These are phyloP conservation scores for Carex pumila DNA, from an alignment of 176 grass and related monocot species.

Conservation along the genomic window DNA sequence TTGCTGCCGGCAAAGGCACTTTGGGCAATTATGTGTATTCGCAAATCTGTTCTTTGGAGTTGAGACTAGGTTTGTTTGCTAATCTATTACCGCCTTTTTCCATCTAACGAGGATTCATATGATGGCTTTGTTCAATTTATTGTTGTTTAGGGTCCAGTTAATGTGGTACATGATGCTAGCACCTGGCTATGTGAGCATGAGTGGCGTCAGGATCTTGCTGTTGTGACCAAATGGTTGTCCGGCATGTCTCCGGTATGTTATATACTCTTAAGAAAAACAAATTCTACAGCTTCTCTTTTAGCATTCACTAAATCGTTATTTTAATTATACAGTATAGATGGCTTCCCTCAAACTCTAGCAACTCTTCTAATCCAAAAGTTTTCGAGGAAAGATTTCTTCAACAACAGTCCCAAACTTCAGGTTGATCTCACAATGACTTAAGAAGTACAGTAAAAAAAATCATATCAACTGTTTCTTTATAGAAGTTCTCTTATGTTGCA, in stretches of 20 bases:
- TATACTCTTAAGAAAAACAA: background rate
- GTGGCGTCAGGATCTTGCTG: conserved; percentile 96
- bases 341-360: conserved; percentile 69
- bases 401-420: conserved; percentile 79
- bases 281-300: background rate
- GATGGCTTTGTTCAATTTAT: background rate
- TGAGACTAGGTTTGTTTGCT: background rate
- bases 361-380: conserved; percentile 44
- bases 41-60: background rate
- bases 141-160: conserved; percentile 63
- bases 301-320: conserved; percentile 31
- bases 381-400: conserved; percentile 88
- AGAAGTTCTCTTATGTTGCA: conserved; percentile 36
- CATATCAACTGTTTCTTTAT: conserved; percentile 9
- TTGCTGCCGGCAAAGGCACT: background rate
- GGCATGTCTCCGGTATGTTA: conserved; percentile 64
- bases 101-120: background rate
- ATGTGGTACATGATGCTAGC: conserved; percentile 86
- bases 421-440: conserved; percentile 28
- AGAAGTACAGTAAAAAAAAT: background rate
- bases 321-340: conserved; percentile 80
- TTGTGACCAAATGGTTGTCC: conserved; percentile 95
- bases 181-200: conserved; percentile 82
- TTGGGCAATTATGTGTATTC: background rate
- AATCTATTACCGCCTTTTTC: background rate